Evolutionary conservation across 148 eudicot genomes (phyloP), one percentile per base, ranked within the genome.

Genomic region (Rheum nobile): DNA sequence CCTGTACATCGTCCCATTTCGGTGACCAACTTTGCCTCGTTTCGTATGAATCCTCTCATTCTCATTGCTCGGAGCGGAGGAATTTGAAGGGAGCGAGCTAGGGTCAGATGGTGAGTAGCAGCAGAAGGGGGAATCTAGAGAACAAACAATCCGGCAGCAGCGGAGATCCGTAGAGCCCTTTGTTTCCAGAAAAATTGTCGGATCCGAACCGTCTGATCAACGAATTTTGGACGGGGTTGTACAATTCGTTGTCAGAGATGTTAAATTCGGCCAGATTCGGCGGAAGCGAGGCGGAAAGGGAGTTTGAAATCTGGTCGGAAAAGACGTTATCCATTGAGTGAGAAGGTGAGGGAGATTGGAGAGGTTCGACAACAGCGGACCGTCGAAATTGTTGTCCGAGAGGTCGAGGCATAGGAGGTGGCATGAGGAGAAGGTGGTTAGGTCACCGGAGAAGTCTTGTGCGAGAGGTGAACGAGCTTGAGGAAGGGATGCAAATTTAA

Each of bases 1-100:
- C 84, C 82, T 76, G 42, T 94, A 94, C 16, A 94, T 96, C 65
- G 97, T 94, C 75, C 98, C 98, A 0, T 83, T 85, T 0, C 92
- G 88, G 4, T 83, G 90, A 43, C 83, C 83, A 12, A 80, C 77
- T 12, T 22, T 29, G 50, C 73, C 50, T 22, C 31, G 14, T 16
- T 22, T 38, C n/a, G 46, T 29, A n/a, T 41, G 1, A 41, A 41
- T 41, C 43, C 6, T 6, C 43, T 78, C 79, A 31, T 78, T 80
- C 13, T 50, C 67, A 34, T 22, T 2, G 0, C 72, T 61, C 19
- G 28, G 54, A n/a, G 65, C 68, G 13, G 83, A 52, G 0, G 81
- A 39, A 2, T 71, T 48, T 0, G 80, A 4, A 1, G 96, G 91
- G 16, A 82, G 19, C 38, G 88, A 85, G 67, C 76, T 88, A 0